Conservation (phyloP, 768 basidiomycete genomes). For the Lyophyllum shimeji region DNA sequence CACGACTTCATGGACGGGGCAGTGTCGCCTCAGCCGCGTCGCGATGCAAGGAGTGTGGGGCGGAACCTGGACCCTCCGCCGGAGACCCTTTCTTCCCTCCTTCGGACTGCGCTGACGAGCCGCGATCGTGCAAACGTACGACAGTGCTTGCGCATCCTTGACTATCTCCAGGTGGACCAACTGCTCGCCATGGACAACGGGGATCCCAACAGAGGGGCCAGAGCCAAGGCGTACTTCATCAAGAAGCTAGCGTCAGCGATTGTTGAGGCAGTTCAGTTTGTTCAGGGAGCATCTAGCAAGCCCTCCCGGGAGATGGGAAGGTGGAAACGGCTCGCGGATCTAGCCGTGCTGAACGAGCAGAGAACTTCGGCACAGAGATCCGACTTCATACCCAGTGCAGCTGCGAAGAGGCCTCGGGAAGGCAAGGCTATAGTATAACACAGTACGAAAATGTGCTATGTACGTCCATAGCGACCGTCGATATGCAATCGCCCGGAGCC, state of each 20-base stretch:
- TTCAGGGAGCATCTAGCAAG: constrained; percentile 24
- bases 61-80: constrained; percentile 47
- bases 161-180: constrained; percentile 38
- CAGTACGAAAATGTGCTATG: constrained; percentile 9
- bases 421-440: constrained; percentile 6
- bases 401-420: constrained; percentile 4
- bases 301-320: constrained; percentile 20
- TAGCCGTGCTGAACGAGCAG: constrained; percentile 15
- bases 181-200: constrained; percentile 28
- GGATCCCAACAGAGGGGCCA: constrained; percentile 24
- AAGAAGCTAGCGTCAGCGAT: constrained; percentile 50
- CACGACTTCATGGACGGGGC: constrained; percentile 55
- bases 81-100: constrained; percentile 54
- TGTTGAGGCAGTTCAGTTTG: constrained; percentile 36
- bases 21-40: constrained; percentile 31
- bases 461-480: constrained; percentile 7
- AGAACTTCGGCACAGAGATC: background rate
- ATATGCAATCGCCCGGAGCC: constrained; percentile 1
- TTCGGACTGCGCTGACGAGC: constrained; percentile 57
- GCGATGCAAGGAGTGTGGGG: constrained; percentile 42
- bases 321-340: constrained; percentile 27
- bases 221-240: constrained; percentile 39
- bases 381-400: constrained; percentile 17
- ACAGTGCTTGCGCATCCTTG: constrained; percentile 61
- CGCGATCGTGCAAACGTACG: constrained; percentile 50